Evolutionary conservation across 495 filamentous ascomycete species (phyloP).

Genomic region (Penicillium angulare): DNA sequence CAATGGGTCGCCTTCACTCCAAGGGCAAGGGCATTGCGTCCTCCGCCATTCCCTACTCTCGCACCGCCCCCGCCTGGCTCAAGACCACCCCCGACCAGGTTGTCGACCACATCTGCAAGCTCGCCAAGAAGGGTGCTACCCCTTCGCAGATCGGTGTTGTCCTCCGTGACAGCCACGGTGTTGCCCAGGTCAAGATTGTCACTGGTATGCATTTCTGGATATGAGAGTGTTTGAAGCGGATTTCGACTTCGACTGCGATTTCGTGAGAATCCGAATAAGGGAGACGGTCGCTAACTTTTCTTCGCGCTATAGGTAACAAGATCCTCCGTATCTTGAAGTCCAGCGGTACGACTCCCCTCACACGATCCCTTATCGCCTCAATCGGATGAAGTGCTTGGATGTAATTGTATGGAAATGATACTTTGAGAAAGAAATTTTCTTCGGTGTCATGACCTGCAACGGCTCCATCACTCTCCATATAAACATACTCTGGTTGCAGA

Average conservation of each 20-base stretch:
- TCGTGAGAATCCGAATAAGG: background rate
- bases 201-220: slow-evolving; percentile 67
- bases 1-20: slow-evolving; percentile 97
- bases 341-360: slow-evolving; percentile 65
- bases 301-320: slow-evolving; percentile 76
- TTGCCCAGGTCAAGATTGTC: slow-evolving; percentile 94
- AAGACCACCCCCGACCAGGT: slow-evolving; percentile 89
- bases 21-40: slow-evolving; percentile 98
- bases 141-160: slow-evolving; percentile 98
- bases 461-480: slow-evolving; percentile 11
- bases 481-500: slow-evolving; percentile 22
- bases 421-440: slow-evolving; percentile 1
- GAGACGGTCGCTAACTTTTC: slow-evolving; percentile 23
- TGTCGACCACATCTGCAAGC: slow-evolving; percentile 98
- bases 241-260: too few species aligned
- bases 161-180: slow-evolving; percentile 93
- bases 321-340: slow-evolving; percentile 98
- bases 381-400: slow-evolving; percentile 26
- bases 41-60: slow-evolving; percentile 95
- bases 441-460: slow-evolving; percentile 10
- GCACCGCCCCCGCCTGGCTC: slow-evolving; percentile 85
- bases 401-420: slow-evolving; percentile 12
- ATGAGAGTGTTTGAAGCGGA: too few species aligned
- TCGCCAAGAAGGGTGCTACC: slow-evolving; percentile 94
- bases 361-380: slow-evolving; percentile 16